Evolutionary conservation across 2,329 filamentous ascomycete genomes (phyloP).

Genomic region (Eutypa lata): DNA sequence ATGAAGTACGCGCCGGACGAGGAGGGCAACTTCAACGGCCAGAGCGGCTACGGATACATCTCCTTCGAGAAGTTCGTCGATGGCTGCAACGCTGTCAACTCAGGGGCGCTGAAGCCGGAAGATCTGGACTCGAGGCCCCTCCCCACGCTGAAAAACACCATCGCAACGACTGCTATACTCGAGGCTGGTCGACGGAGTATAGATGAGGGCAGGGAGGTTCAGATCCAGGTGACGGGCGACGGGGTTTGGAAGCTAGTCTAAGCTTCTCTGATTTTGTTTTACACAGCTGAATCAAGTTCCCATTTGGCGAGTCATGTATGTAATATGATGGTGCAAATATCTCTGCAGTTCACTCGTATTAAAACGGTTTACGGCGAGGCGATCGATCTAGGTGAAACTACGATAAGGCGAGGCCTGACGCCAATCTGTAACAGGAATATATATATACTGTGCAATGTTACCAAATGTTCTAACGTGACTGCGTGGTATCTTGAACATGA

Average conservation of each 20-base stretch:
- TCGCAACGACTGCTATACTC: conserved; percentile 87
- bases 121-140: conserved; percentile 77
- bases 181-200: conserved; percentile 82
- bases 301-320: too few relatives aligned
- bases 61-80: conserved; percentile 97
- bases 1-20: conserved; percentile 94
- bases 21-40: conserved; percentile 89
- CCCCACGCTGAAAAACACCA: conserved; percentile 83
- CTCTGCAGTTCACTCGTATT: too few relatives aligned
- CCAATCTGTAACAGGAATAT: too few relatives aligned
- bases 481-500: too few relatives aligned
- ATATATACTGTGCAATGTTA: too few relatives aligned
- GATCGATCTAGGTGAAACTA: too few relatives aligned
- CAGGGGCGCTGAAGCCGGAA: conserved; percentile 54
- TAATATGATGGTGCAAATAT: too few relatives aligned
- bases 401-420: too few relatives aligned
- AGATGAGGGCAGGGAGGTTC: conserved; percentile 76
- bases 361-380: too few relatives aligned
- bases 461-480: too few relatives aligned
- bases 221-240: conserved; percentile 61
- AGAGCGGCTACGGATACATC: conserved; percentile 89
- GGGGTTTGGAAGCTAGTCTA: conserved; percentile 65
- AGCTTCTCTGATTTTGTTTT: conserved; percentile 1
- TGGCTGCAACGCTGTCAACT: conserved; percentile 73
- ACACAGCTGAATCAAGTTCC: too few relatives aligned